phyloP scores from a whole-genome alignment of 1,139 yeast species.

The Yamadazyma diddensiae region DNA sequence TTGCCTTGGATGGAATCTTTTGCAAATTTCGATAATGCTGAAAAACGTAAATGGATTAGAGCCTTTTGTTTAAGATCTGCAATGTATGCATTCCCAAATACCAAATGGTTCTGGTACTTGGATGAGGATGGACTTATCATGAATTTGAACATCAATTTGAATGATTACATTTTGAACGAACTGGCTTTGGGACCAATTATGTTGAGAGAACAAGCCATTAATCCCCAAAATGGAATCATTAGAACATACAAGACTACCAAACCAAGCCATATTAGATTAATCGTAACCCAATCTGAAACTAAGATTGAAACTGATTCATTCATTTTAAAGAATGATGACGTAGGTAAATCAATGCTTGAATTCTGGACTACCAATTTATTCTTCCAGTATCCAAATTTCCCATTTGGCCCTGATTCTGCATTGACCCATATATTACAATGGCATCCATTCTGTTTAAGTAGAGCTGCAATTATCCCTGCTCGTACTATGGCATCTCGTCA shows the following conservation, averaged over 20 bases:
- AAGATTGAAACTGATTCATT: constrained; percentile 69
- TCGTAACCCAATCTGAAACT: constrained; percentile 63
- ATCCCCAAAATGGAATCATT: constrained; percentile 65
- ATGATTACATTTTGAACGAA: constrained; percentile 55
- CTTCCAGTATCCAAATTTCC: constrained; percentile 62
- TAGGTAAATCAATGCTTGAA: constrained; percentile 68
- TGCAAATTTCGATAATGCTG: constrained; percentile 30
- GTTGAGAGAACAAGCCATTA: constrained; percentile 64
- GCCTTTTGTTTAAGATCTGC: constrained; percentile 69
- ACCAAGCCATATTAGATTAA: constrained; percentile 51
- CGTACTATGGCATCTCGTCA: constrained; percentile 38
- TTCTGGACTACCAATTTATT: constrained; percentile 72
- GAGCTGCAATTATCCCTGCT: constrained; percentile 68
- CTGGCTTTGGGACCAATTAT: constrained; percentile 56
- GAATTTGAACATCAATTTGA: constrained; percentile 58
- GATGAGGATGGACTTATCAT: constrained; percentile 74
- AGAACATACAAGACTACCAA: constrained; percentile 64
- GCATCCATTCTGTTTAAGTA: constrained; percentile 81
- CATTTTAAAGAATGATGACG: constrained; percentile 59
- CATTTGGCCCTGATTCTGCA: constrained; percentile 60
- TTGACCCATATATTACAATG: constrained; percentile 84
- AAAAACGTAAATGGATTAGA: constrained; percentile 57
- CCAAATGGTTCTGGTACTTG: constrained; percentile 81
- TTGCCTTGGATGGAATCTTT: constrained; percentile 52
- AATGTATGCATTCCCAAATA: constrained; percentile 79